Evolutionary conservation across 2,329 filamentous ascomycete species (phyloP), one percentile per base, ranked within the genome.

Genomic region (Cladosporium austrohemisphaericum): DNA sequence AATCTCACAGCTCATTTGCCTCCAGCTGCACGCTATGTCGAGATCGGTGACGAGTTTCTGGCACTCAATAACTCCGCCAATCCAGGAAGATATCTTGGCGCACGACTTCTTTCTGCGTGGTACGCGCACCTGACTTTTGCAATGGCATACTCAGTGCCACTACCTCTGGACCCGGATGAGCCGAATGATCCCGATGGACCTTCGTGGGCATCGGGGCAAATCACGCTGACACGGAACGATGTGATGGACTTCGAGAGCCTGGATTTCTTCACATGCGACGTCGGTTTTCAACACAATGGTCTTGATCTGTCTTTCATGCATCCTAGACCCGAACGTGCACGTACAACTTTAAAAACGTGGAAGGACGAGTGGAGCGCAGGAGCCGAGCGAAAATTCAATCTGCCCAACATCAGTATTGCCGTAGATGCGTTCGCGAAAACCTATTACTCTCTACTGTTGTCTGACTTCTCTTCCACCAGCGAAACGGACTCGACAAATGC

Each of bases 401-500:
- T 46, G 14, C 43, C 43, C 7, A 46, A 46, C 14, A 47, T 47
- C 32, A 38, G 44, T 18, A 20, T 28, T 13, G 35, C 16, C 3
- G 33, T 47, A 4, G 44, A 47, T 32, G 44, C 18, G 10, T 47
- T 47, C 33, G 26, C 14, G 5, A 38, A 38, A 11, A 11, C 44
- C 18, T 47, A 47, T 33, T 47, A 47, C 19, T 47, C 44, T 11
- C 13, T 47, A 2, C 32, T 47, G 8, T n/a, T 47, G 9, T 38
- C 44, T 11, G 44, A 47, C 18, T 47, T 47, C 6, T 20, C 29
- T 7, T 20, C 35, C 13, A 36, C 26, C 1, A 18, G 31, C 3
- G 23, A 29, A 2, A 33, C 6, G 16, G 20, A 33, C 26, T 9
- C 8, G 5, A 38, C 33, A 6, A 47, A 47, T 11, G 44, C 44